Evolutionary conservation across 176 grass and related monocot species (phyloP).

Genomic region (Echinochloa phyllopogon): DNA sequence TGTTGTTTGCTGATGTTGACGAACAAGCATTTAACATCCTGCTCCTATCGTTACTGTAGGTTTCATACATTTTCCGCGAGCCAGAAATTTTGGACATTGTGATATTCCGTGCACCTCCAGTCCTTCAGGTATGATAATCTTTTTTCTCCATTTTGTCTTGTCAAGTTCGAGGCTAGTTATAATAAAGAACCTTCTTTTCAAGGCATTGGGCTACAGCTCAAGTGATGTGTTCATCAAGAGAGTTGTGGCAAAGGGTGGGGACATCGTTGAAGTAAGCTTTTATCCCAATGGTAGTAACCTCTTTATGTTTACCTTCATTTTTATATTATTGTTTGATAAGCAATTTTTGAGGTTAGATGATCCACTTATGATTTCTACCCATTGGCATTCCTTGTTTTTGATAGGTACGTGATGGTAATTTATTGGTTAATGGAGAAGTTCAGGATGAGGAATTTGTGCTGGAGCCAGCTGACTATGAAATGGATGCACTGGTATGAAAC

Average conservation of each 20-base stretch:
- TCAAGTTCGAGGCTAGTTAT: neutral
- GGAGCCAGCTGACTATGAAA: conserved; percentile 76
- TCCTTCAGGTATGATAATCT: conserved; percentile 62
- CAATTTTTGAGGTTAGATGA: neutral
- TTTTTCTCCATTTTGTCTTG: conserved; percentile 6
- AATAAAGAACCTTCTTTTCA: conserved; percentile 17
- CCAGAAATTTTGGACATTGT: conserved; percentile 89
- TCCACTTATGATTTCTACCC: conserved; percentile 13
- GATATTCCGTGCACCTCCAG: conserved; percentile 73
- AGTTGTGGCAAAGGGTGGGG: conserved; percentile 86
- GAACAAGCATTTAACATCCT: neutral
- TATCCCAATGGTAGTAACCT: conserved; percentile 53
- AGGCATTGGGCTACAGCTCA: conserved; percentile 79
- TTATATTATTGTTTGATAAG: neutral
- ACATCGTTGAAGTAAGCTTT: conserved; percentile 90
- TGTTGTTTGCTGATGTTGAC: conserved; percentile 21
- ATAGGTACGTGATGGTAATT: conserved; percentile 83
- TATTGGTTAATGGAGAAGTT: conserved; percentile 79
- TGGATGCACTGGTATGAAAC: conserved; percentile 68
- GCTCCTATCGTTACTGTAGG: conserved; percentile 43
- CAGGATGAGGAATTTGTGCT: conserved; percentile 88
- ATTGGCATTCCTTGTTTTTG: neutral
- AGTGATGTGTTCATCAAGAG: conserved; percentile 97
- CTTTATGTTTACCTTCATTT: conserved; percentile 23
- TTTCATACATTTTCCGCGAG: conserved; percentile 86